Percentiles rank a stretch among this genome's conserved stretches.
Evolutionary conservation across 2,329 filamentous ascomycete genomes (phyloP).

Genomic region (Cryphonectria parasitica): DNA sequence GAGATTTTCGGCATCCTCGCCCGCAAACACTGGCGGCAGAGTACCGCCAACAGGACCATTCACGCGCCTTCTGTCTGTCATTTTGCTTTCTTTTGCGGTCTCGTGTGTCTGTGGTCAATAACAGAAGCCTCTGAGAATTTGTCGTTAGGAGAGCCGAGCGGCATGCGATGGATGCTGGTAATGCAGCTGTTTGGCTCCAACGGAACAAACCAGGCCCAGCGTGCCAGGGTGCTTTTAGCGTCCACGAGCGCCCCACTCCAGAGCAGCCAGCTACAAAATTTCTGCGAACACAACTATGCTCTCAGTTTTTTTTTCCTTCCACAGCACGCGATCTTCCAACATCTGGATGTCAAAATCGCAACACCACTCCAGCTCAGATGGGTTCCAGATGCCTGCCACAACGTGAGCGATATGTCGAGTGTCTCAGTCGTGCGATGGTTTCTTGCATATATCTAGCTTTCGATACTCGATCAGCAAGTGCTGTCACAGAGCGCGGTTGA

Average conservation of each 20-base stretch:
- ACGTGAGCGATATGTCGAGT: not conserved
- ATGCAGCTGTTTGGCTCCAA: not conserved
- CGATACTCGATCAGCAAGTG: constrained; percentile 11
- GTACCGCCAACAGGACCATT: constrained; percentile 86
- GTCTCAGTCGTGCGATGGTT: not conserved
- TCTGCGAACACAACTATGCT: constrained; percentile 27
- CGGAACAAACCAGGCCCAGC: not conserved
- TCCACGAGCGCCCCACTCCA: constrained; percentile 13
- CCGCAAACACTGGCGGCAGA: constrained; percentile 66
- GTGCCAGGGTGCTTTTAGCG: not conserved
- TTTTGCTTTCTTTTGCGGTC: constrained; percentile 39
- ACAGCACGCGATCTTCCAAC: constrained; percentile 4
- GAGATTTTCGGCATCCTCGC: constrained; percentile 46
- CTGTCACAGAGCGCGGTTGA: constrained; percentile 24
- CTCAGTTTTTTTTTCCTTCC: constrained; percentile 25
- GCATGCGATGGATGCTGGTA: not conserved
- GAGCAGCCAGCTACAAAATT: constrained; percentile 29
- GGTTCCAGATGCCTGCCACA: not conserved
- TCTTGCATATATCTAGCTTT: not conserved
- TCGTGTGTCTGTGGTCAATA: not conserved
- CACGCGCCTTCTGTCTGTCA: constrained; percentile 86
- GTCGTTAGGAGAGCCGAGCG: not conserved
- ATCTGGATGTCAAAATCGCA: not conserved
- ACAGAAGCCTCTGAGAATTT: not conserved
- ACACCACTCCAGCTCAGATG: not conserved